Percentiles rank a stretch among this genome's conserved stretches.
These are phyloP conservation scores for Pogostemon cablin DNA, from an alignment of 257 asterid species.

Conservation along the genomic window DNA sequence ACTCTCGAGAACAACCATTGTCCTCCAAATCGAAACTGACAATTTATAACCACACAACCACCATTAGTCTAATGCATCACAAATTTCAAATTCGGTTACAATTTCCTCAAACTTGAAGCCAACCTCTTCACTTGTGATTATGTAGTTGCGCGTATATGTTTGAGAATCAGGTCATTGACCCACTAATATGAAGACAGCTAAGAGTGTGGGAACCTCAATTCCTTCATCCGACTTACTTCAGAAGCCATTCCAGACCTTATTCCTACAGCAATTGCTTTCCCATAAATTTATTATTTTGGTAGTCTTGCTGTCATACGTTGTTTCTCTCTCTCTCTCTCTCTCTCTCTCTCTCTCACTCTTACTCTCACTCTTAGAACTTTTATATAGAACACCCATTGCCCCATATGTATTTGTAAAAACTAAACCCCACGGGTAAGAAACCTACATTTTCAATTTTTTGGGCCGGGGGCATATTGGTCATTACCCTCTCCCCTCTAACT, in stretches of 20 bases:
- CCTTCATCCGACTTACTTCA: slow-evolving; percentile 71
- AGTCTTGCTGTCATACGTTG: slow-evolving; percentile 37
- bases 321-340: too few species aligned
- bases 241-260: slow-evolving; percentile 68
- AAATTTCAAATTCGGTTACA: slow-evolving; percentile 65
- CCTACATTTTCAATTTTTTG: too few species aligned
- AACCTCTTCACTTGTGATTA: slow-evolving; percentile 76
- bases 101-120: slow-evolving; percentile 62
- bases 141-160: slow-evolving; percentile 76
- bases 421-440: too few species aligned
- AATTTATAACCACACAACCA: too few species aligned
- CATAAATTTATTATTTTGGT: slow-evolving; percentile 61
- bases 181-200: slow-evolving; percentile 72
- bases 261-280: slow-evolving; percentile 61
- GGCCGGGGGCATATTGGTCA: too few species aligned
- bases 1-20: too few species aligned
- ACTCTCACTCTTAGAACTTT: too few species aligned
- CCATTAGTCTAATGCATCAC: slow-evolving; percentile 42
- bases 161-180: slow-evolving; percentile 81
- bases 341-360: too few species aligned
- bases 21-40: too few species aligned
- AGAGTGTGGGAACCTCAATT: slow-evolving; percentile 62
- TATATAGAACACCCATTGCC: too few species aligned
- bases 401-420: too few species aligned
- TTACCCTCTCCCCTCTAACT: too few species aligned